Evolutionary conservation across 768 basidiomycete species (phyloP), one percentile per base, ranked within the genome.

Genomic region (Suillus hirtellus): DNA sequence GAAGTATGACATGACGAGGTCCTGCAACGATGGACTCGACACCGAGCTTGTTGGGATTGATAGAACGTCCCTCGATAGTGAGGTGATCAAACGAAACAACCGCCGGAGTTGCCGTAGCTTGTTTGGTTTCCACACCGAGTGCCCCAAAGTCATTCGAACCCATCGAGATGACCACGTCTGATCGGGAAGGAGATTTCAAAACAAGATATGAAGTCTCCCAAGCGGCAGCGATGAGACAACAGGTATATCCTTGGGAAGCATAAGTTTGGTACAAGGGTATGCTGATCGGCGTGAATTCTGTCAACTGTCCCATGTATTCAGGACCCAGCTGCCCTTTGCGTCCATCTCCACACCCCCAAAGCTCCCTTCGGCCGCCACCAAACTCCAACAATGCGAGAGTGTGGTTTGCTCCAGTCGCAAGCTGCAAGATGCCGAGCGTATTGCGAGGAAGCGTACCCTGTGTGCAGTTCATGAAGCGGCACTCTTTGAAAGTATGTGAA

Each of bases 71-170:
- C 49, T 71, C 69, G 14, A 74, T 60, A 43, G 72, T 44, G 46
- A 66, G 9, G 60, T 62, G 60, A 7, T 53, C 68, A 52, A 74
- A 58, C 52, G 46, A 52, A 62, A 66, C 65, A 27, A 68, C 31
- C 37, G 60, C 60, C 17, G 61, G 64, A 63, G 38, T 65, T 66
- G 15, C 38, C 56, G 62, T 61, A 44, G 49, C 63, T 49, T 64
- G 60, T 1, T 67, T 64, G 1, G 64, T 64, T 10, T 84, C 89
- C 50, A 83, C 69, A 1, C 93, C 94, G 53, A 94, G 80, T 71
- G 91, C 89, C 3, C 93, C 94, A 69, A 88, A 93, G 71, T 93
- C 94, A 75, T 96, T 83, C 2, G 87, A 83, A 1, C 96, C 96
- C 81, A 95, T 88, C 2, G 94, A 86, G 27, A 96, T 69, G 34